Conservation (phyloP, 106 monocot genomes). For the Platanthera guangdongensis region DNA sequence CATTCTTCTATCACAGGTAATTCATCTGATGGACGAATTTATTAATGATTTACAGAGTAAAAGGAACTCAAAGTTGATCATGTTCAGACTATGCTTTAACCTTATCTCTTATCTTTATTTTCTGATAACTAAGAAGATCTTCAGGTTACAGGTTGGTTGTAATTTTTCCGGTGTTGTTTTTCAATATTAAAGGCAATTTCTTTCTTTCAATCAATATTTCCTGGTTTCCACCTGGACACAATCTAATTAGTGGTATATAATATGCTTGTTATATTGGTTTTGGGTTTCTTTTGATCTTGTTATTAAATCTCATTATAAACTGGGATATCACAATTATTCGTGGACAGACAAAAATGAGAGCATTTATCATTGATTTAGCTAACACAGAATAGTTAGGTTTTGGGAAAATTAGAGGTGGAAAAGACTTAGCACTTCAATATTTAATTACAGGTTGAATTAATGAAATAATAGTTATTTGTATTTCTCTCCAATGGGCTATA, state of each 20-base stretch:
- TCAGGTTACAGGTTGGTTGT: constrained; percentile 55
- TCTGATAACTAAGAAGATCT: constrained; percentile 55
- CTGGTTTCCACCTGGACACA: background rate
- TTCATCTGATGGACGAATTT: constrained; percentile 7
- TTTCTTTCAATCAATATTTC: background rate
- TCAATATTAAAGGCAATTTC: background rate
- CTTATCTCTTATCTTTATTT: constrained; percentile 68
- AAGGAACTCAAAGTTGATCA: constrained; percentile 40
- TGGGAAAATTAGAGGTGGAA: too few relatives aligned
- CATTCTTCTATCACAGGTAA: background rate
- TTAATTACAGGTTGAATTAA: background rate
- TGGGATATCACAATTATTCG: too few relatives aligned
- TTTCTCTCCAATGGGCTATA: background rate
- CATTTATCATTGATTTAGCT: too few relatives aligned
- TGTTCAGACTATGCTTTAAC: constrained; percentile 50
- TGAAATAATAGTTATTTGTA: background rate
- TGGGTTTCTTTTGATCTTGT: background rate
- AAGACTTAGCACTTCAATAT: too few relatives aligned
- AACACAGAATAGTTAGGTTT: too few relatives aligned
- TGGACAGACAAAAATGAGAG: too few relatives aligned
- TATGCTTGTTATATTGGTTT: background rate
- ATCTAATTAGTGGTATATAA: background rate
- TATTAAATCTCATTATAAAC: background rate
- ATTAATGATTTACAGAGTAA: constrained; percentile 31
- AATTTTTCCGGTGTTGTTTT: background rate